Percentiles rank a stretch among this genome's conserved stretches.
Conservation (phyloP, 192 early-diverging fungal species). For the Gigaspora rosea region DNA sequence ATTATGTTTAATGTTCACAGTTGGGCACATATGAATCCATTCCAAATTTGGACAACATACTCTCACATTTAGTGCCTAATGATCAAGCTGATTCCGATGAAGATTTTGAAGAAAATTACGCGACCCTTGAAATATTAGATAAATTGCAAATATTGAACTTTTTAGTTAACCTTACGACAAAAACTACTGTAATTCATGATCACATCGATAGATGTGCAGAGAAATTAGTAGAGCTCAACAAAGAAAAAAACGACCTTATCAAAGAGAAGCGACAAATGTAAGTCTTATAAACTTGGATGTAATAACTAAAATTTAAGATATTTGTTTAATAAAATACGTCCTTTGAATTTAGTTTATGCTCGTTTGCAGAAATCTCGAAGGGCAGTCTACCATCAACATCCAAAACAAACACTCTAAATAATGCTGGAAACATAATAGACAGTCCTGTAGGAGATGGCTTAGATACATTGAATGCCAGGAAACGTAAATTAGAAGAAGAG, state of each 20-base stretch:
- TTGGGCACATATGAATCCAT: conserved; percentile 47
- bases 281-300: conserved; percentile 31
- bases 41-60: conserved; percentile 46
- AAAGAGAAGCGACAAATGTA: conserved; percentile 68
- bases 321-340: background rate
- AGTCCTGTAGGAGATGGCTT: conserved; percentile 4
- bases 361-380: conserved; percentile 3
- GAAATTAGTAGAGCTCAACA: conserved; percentile 66
- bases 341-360: conserved; percentile 3
- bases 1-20: conserved; percentile 31
- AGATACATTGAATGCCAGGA: conserved; percentile 35
- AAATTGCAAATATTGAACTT: conserved; percentile 69
- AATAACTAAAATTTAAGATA: background rate
- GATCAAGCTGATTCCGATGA: conserved; percentile 37
- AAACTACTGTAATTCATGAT: conserved; percentile 54
- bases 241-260: conserved; percentile 72
- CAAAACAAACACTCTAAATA: background rate
- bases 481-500: conserved; percentile 50
- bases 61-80: conserved; percentile 47
- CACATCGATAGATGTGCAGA: conserved; percentile 79
- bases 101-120: conserved; percentile 48
- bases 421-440: background rate
- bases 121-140: conserved; percentile 44
- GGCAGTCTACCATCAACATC: conserved; percentile 15
- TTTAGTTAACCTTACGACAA: conserved; percentile 58